Evolutionary conservation across 257 asterid genomes (phyloP).

Genomic region (Mentha longifolia): DNA sequence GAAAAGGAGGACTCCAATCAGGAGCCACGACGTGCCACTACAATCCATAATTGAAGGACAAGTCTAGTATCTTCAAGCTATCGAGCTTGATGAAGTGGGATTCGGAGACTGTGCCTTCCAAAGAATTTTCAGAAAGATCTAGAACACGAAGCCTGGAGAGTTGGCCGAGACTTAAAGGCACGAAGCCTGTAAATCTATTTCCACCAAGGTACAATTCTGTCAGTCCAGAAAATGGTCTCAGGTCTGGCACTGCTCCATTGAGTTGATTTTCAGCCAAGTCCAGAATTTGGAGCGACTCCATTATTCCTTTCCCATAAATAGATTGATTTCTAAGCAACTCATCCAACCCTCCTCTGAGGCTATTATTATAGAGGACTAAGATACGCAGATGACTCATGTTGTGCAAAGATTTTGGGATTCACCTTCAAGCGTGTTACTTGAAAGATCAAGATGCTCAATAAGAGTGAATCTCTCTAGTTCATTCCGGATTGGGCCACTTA

Average conservation of each 20-base stretch:
- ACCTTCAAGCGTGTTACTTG: slow-evolving; percentile 25
- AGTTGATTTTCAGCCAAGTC: slow-evolving; percentile 26
- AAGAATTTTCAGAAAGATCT: slow-evolving; percentile 21
- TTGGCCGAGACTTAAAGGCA: slow-evolving; percentile 16
- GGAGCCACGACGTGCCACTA: slow-evolving; percentile 2
- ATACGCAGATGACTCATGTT: neutral
- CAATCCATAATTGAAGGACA: slow-evolving; percentile 35
- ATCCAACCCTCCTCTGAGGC: neutral
- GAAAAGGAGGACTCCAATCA: slow-evolving; percentile 41
- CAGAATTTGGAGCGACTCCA: neutral
- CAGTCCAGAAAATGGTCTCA: slow-evolving; percentile 15
- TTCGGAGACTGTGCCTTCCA: slow-evolving; percentile 36
- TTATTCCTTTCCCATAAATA: neutral
- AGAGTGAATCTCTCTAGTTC: no score
- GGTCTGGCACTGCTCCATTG: slow-evolving; percentile 21
- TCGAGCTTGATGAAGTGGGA: slow-evolving; percentile 33
- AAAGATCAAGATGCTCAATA: neutral
- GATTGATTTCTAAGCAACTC: neutral
- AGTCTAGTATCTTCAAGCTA: slow-evolving; percentile 27
- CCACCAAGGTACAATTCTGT: neutral
- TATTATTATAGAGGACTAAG: slow-evolving; percentile 29
- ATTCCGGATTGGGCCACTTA: no score
- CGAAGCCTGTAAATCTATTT: neutral
- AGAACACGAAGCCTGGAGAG: slow-evolving; percentile 22
- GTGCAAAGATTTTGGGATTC: slow-evolving; percentile 15